These are phyloP conservation scores for Yarrowia porcina DNA, from an alignment of 805 yeast genomes.

Conservation along the genomic window DNA sequence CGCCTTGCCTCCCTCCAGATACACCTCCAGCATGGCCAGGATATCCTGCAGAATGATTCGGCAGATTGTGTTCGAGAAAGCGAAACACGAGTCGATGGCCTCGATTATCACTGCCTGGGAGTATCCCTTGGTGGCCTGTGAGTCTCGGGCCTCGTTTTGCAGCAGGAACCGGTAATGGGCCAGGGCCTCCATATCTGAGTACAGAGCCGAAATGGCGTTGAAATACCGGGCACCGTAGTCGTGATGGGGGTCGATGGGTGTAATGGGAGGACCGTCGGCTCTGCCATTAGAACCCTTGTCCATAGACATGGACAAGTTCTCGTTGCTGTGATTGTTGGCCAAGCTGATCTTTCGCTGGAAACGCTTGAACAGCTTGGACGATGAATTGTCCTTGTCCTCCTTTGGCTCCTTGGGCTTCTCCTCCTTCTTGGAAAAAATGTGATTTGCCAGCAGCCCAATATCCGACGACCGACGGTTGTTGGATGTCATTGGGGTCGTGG, in stretches of 20 bases:
- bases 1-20: constrained; percentile 15
- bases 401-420: constrained; percentile 13
- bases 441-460: constrained; percentile 9
- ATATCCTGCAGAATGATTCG: constrained; percentile 20
- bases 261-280: not conserved
- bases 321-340: not conserved
- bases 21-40: constrained; percentile 21
- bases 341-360: constrained; percentile 17
- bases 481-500: not conserved
- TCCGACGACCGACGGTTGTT: constrained; percentile 2
- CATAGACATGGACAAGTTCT: not conserved
- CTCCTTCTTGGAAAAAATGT: constrained; percentile 13
- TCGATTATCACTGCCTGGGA: not conserved
- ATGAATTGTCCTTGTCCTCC: constrained; percentile 14
- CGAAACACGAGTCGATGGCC: constrained; percentile 17
- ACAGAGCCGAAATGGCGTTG: constrained; percentile 20
- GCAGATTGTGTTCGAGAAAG: not conserved
- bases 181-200: constrained; percentile 17
- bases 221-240: constrained; percentile 21
- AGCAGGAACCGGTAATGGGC: constrained; percentile 22
- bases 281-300: not conserved
- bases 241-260: not conserved
- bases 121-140: not conserved
- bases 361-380: constrained; percentile 24
- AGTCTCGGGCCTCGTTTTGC: constrained; percentile 11